A percentile compares a stretch with the other conserved stretches of the same genome.
Conservation (phyloP, 306 rosid genomes). For the Gastrolobium bilobum region DNA sequence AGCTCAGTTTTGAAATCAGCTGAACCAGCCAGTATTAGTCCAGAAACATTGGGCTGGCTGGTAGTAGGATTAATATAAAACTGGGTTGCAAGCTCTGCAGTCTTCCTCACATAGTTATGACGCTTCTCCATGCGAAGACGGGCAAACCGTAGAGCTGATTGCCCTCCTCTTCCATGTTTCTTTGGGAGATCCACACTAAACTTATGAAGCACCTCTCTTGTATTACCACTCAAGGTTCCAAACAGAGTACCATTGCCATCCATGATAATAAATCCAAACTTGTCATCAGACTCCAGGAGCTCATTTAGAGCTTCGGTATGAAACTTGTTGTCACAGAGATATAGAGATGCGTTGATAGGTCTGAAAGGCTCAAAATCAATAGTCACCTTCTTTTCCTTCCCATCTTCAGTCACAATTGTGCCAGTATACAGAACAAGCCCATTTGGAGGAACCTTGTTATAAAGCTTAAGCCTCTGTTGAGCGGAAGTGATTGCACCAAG, state of each 20-base stretch:
- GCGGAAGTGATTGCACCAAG: slow-evolving; percentile 93
- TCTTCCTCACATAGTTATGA: slow-evolving; percentile 90
- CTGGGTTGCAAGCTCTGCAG: slow-evolving; percentile 95
- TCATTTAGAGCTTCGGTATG: slow-evolving; percentile 88
- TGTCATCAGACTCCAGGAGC: slow-evolving; percentile 88
- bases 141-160: slow-evolving; percentile 89
- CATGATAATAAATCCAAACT: slow-evolving; percentile 91
- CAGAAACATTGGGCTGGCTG: slow-evolving; percentile 93
- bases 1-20: slow-evolving; percentile 96
- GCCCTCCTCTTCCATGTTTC: slow-evolving; percentile 96
- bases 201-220: slow-evolving; percentile 89
- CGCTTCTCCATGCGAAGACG: slow-evolving; percentile 98
- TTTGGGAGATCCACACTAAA: slow-evolving; percentile 93
- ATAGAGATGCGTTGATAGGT: slow-evolving; percentile 88
- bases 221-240: slow-evolving; percentile 91
- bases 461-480: slow-evolving; percentile 88
- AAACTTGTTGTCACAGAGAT: slow-evolving; percentile 93
- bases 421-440: slow-evolving; percentile 91
- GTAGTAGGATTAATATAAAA: slow-evolving; percentile 86
- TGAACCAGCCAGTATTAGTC: slow-evolving; percentile 87
- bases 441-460: slow-evolving; percentile 87
- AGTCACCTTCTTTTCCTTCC: slow-evolving; percentile 91
- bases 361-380: slow-evolving; percentile 91
- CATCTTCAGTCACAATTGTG: slow-evolving; percentile 87
- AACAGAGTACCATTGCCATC: slow-evolving; percentile 92